These are phyloP conservation scores for Pichia sp. DNA, from an alignment of 1,139 yeast genomes.

Conservation along the genomic window DNA sequence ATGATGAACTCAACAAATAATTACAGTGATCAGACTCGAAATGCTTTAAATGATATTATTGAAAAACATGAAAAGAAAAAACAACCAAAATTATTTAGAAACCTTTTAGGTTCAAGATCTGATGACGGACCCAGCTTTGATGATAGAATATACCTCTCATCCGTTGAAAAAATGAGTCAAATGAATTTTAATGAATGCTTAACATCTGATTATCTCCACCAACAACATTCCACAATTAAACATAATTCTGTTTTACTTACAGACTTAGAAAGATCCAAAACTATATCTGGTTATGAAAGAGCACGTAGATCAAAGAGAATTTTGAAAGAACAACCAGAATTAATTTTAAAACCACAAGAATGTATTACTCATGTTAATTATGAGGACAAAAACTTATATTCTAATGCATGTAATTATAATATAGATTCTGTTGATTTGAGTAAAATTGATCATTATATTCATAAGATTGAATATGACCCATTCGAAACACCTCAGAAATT, in stretches of 20 bases:
- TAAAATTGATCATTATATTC: slow-evolving; percentile 26
- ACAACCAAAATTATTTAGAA: slow-evolving; percentile 39
- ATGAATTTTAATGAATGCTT: slow-evolving; percentile 2
- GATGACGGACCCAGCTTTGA: slow-evolving; percentile 24
- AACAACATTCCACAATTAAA: not conserved
- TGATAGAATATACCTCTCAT: slow-evolving; percentile 26
- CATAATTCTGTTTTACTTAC: not conserved
- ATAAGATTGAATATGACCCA: slow-evolving; percentile 23
- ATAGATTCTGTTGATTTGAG: slow-evolving; percentile 23
- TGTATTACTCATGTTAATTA: slow-evolving; percentile 46
- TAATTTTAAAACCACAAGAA: slow-evolving; percentile 67
- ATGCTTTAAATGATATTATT: slow-evolving; percentile 36
- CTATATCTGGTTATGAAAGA: slow-evolving; percentile 65
- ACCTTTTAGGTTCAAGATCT: slow-evolving; percentile 34
- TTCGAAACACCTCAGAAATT: slow-evolving; percentile 40
- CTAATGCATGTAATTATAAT: slow-evolving; percentile 5
- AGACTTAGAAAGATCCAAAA: slow-evolving; percentile 70
- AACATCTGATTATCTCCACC: not conserved
- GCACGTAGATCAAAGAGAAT: slow-evolving; percentile 63
- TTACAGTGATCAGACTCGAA: slow-evolving; percentile 28
- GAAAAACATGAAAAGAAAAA: slow-evolving; percentile 43
- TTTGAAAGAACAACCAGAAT: slow-evolving; percentile 57
- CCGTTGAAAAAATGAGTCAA: slow-evolving; percentile 16
- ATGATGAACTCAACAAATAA: slow-evolving; percentile 28
- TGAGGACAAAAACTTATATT: slow-evolving; percentile 32